Base-by-base conservation (phyloP, 345 rosid species). In the Alliaria petiolata region DNA sequence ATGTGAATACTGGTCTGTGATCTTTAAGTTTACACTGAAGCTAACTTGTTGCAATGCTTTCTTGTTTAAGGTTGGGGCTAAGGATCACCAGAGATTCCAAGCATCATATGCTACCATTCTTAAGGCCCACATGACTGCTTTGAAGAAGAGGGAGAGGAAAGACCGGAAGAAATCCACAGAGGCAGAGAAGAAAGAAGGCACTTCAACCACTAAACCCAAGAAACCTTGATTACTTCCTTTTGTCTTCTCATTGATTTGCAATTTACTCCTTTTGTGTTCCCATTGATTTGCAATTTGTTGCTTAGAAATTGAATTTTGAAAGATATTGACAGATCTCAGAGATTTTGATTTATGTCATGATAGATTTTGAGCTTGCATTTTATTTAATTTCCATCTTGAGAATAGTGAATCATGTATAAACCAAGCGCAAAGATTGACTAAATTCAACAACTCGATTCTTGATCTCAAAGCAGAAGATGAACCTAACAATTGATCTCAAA, bases 131-230 rank as follows among this genome's bases (percentile, higher is more conserved):
- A 87, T 90, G 91, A 86, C 95, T 65, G 83, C 92, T 67, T 70
- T 93, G 72, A 90, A 93, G 85, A 90, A 89, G 82, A 87, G 97
- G 74, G 98, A 93, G 76, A 89, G 97, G 78, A 93, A 90, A 79
- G 96, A 89, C 76, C 71, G 79, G 83, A 93, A 93, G 69, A 93
- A 93, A 76, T 82, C 87, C 8, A 81, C 83, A 15, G 96, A 80
- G 42, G 80, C 80, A 49, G 85, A 82, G 30, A 85, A 82, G 81
- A 83, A 82, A 57, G 91, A 79, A 55, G 67, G 65, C 59, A 69
- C 14, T 40, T 57, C 80, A 49, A 76, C 67, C n/a, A 15, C 67
- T 64, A 76, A 70, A 46, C 5, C 79, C 16, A 76, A 76, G 67
- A 70, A 76, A 56, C 33, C 47, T 36, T 70, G 62, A 70, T 70